Evolutionary conservation across 129 eudicot genomes (phyloP).

Genomic region (Solidago caesia): DNA sequence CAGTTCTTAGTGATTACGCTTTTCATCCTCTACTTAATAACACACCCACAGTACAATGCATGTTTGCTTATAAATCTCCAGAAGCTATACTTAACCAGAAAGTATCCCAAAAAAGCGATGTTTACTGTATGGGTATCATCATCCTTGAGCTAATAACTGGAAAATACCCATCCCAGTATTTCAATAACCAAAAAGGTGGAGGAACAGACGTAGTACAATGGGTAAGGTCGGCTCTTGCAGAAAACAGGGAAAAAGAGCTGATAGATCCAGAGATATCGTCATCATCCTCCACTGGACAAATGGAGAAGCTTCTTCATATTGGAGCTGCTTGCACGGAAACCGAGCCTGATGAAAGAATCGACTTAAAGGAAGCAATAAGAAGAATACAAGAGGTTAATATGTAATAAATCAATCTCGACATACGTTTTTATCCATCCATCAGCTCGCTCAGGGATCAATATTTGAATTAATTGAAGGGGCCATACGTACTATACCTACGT

Average conservation of each 20-base stretch:
- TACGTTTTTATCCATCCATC: no score
- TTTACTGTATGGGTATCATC: constrained; percentile 76
- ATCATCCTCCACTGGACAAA: constrained; percentile 34
- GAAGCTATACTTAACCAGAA: constrained; percentile 54
- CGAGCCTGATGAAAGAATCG: constrained; percentile 49
- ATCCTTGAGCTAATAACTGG: constrained; percentile 81
- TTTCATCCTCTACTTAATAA: constrained; percentile 51
- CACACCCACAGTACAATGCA: constrained; percentile 48
- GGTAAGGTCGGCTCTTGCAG: constrained; percentile 56
- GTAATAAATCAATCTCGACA: background rate
- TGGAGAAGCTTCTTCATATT: constrained; percentile 62
- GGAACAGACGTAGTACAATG: constrained; percentile 90
- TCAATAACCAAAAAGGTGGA: constrained; percentile 56
- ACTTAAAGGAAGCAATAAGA: constrained; percentile 61
- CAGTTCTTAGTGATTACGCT: constrained; percentile 82
- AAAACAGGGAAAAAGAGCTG: constrained; percentile 48
- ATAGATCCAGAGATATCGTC: constrained; percentile 75
- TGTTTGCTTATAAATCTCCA: constrained; percentile 73
- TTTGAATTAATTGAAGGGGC: no score
- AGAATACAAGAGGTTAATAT: constrained; percentile 59
- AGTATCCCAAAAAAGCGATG: constrained; percentile 63
- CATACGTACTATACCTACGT: no score
- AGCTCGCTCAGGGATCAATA: background rate
- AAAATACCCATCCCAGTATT: constrained; percentile 80
- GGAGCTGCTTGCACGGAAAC: constrained; percentile 65